These are phyloP conservation scores for Beta corolliflora DNA, from an alignment of 179 eudicot species.

Conservation along the genomic window DNA sequence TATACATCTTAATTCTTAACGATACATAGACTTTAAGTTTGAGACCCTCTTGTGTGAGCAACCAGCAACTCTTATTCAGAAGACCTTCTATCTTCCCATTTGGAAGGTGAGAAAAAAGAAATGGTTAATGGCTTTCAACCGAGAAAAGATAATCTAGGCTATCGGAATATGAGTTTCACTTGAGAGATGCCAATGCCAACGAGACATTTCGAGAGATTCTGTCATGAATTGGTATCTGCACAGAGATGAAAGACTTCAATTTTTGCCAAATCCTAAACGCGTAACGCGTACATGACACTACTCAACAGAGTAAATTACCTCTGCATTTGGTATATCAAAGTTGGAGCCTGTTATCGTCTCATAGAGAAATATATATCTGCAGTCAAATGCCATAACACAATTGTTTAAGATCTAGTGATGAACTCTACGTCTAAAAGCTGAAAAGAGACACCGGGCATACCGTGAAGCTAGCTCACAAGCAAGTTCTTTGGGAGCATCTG, in stretches of 20 bases:
- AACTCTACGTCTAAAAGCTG: background rate
- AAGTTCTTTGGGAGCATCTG: slow-evolving; percentile 92
- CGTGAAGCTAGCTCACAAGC: slow-evolving; percentile 88
- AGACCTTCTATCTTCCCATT: slow-evolving; percentile 1
- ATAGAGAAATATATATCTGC: slow-evolving; percentile 28
- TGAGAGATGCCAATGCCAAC: slow-evolving; percentile 57
- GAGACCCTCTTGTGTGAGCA: background rate
- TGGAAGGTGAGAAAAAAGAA: background rate
- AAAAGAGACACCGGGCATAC: slow-evolving; percentile 42
- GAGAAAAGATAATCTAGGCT: background rate
- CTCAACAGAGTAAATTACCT: slow-evolving; percentile 39
- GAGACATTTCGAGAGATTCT: slow-evolving; percentile 58
- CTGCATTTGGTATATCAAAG: slow-evolving; percentile 56
- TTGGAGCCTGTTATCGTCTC: slow-evolving; percentile 86
- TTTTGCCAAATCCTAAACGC: background rate
- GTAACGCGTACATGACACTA: no score
- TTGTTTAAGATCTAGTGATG: background rate
- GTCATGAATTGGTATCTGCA: slow-evolving; percentile 48
- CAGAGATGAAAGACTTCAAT: slow-evolving; percentile 10
- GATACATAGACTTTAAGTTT: no score
- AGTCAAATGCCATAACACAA: slow-evolving; percentile 11
- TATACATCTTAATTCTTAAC: no score
- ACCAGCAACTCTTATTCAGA: background rate
- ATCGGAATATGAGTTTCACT: background rate
- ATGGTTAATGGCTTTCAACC: background rate